These are phyloP conservation scores for Wickerhamiella alocasiicola DNA, from an alignment of 805 yeast genomes.

Conservation along the genomic window DNA sequence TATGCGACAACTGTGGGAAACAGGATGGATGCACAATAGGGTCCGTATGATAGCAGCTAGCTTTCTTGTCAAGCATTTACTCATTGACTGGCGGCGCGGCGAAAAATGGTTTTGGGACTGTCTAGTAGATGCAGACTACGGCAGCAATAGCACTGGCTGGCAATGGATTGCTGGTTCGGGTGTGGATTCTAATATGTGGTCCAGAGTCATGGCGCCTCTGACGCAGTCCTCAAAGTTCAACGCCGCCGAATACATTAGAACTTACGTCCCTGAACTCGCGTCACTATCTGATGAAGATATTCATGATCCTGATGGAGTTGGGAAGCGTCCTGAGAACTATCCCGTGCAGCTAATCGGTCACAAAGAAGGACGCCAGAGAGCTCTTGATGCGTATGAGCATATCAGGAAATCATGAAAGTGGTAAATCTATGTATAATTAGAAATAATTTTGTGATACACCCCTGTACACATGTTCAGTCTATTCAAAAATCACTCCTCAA, in stretches of 20 bases:
- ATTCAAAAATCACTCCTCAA: no score
- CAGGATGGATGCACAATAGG: conserved; percentile 44
- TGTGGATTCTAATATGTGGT: conserved; percentile 7
- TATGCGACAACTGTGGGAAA: conserved; percentile 40
- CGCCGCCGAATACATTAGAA: conserved; percentile 4
- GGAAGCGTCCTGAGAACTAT: not conserved
- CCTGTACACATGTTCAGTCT: no score
- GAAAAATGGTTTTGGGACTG: conserved; percentile 9
- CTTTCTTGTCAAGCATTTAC: conserved; percentile 22
- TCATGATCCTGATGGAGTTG: conserved; percentile 4
- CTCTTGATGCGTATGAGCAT: conserved; percentile 2
- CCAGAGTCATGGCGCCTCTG: conserved; percentile 8
- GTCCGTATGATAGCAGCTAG: conserved; percentile 43
- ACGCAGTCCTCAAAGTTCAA: conserved; percentile 5
- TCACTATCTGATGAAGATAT: not conserved
- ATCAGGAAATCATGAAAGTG: not conserved
- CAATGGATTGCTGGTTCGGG: conserved; percentile 10
- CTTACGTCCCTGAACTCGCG: conserved; percentile 4
- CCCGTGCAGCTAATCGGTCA: conserved; percentile 4
- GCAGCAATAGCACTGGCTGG: conserved; percentile 5
- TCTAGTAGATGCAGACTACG: conserved; percentile 9
- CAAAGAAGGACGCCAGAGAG: conserved; percentile 5
- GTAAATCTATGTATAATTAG: no score
- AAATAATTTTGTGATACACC: no score
- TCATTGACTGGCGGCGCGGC: conserved; percentile 6